phyloP scores from a whole-genome alignment of 208 protist species.

The Herpetomonas muscarum region DNA sequence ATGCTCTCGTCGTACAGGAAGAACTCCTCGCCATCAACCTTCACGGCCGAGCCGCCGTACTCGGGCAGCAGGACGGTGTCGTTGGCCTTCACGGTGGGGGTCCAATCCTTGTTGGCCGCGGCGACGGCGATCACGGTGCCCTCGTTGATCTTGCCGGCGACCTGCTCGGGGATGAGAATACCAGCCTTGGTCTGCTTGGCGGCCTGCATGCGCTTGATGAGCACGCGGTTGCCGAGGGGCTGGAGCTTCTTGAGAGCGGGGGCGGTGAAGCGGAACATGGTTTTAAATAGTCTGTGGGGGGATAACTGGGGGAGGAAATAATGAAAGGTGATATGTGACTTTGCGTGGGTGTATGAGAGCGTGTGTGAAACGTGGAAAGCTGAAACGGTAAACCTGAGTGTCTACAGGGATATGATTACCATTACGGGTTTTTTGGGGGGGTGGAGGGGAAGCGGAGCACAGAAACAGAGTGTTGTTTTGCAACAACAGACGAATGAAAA shows the following conservation, averaged over 20 bases:
- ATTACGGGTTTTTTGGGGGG: neutral
- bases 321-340: neutral
- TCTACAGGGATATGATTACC: no score
- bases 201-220: constrained; percentile 84
- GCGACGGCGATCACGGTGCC: constrained; percentile 88
- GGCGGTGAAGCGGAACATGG: constrained; percentile 78
- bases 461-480: constrained; percentile 1
- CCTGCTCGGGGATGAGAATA: constrained; percentile 90
- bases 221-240: constrained; percentile 87
- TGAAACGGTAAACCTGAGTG: no score
- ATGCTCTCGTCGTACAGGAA: constrained; percentile 88
- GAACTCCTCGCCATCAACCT: constrained; percentile 92
- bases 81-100: constrained; percentile 84
- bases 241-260: constrained; percentile 83
- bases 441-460: neutral
- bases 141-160: constrained; percentile 92
- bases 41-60: constrained; percentile 83
- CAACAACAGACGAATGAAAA: constrained; percentile 3
- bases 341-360: constrained; percentile 10
- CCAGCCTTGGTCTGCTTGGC: constrained; percentile 92
- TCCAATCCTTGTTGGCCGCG: constrained; percentile 87
- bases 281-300: neutral
- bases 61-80: constrained; percentile 90
- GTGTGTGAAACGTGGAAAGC: no score
- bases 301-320: neutral